A percentile compares a stretch with the other conserved stretches of the same genome.
phyloP scores from a whole-genome alignment of 2,329 filamentous ascomycete species.

The Rhynchosporium graminicola region DNA sequence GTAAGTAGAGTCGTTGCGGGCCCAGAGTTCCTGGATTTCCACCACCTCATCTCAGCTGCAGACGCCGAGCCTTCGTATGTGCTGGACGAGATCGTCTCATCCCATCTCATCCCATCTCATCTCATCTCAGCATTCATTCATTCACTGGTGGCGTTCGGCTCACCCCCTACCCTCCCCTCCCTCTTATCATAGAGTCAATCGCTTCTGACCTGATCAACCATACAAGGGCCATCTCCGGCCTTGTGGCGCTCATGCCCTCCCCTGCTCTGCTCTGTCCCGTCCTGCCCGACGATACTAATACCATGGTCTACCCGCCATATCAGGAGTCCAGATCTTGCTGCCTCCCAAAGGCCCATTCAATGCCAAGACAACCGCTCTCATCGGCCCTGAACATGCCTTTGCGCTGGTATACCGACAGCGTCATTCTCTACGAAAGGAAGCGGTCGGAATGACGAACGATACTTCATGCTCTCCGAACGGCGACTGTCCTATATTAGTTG shows the following conservation, averaged over 20 bases:
- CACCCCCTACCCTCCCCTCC: constrained; percentile 5
- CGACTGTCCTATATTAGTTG: constrained; percentile 29
- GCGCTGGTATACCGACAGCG: constrained; percentile 4
- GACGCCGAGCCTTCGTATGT: constrained; percentile 1
- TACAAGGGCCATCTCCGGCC: constrained; percentile 1
- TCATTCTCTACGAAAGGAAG: neutral
- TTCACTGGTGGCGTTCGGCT: constrained; percentile 11
- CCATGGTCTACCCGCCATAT: constrained; percentile 13
- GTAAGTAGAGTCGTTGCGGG: neutral
- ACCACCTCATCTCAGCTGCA: constrained; percentile 1
- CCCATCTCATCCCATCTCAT: neutral
- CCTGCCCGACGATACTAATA: constrained; percentile 15
- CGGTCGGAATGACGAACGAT: constrained; percentile 24
- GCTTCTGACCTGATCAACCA: constrained; percentile 2
- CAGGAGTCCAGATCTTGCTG: constrained; percentile 9
- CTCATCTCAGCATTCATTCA: neutral
- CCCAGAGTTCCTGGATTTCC: constrained; percentile 3
- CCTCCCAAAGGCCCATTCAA: neutral
- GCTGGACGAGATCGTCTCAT: neutral
- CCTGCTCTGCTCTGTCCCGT: neutral
- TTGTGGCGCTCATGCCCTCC: neutral
- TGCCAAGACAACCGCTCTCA: constrained; percentile 10
- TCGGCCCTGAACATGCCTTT: constrained; percentile 8
- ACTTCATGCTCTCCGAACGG: constrained; percentile 26
- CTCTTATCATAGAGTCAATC: constrained; percentile 7